Evolutionary conservation across 345 rosid genomes (phyloP), one percentile per base, ranked within the genome.

Genomic region (Gossypium rotundifolium): DNA sequence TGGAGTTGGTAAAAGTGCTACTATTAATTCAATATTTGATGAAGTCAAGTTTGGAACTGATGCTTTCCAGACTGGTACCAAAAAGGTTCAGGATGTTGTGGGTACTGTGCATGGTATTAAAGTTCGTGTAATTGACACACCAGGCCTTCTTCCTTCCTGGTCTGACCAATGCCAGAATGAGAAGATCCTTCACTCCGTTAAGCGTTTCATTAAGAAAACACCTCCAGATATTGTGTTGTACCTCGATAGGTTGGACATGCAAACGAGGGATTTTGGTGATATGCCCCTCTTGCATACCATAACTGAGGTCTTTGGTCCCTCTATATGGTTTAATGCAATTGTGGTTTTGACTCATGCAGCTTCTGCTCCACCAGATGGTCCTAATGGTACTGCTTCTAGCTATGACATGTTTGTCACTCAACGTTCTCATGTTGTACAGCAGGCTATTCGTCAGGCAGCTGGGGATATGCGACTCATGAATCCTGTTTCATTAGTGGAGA

Each of bases 401-500:
- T 95, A 96, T 79, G 99, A 96, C 54, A 89, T 96, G 96, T 96
- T 93, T 88, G 98, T 96, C 74, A 96, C 99, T 25, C 98, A 96
- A 58, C 94, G 98, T 20, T 89, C 97, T 27, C 99, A 93, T 82
- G 94, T 89, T 72, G 96, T 96, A 62, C 99, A 93, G 82, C 96
- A 93, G 77, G 97, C 98, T 38, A 96, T 96, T 80, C 96, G 99
- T 52, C 96, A 90, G 84, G 98, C 99, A 67, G 98, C 99, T 69
- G 99, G 99, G 77, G 99, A 96, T 79, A 93, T 96, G 99, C 84
- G 99, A 80, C 91, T 96, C 38, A 91, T 96, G 99, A 96, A 96
- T 83, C 99, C 98, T 62, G 92, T 96, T 79, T 96, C 96, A 38
- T 83, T 96, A 83, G 98, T 96, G 75, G 99, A 96, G 86, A 96